A percentile compares a stretch with the other conserved stretches of the same genome.
phyloP scores from a whole-genome alignment of 176 grass and related monocot species.

The Lolium perenne region DNA sequence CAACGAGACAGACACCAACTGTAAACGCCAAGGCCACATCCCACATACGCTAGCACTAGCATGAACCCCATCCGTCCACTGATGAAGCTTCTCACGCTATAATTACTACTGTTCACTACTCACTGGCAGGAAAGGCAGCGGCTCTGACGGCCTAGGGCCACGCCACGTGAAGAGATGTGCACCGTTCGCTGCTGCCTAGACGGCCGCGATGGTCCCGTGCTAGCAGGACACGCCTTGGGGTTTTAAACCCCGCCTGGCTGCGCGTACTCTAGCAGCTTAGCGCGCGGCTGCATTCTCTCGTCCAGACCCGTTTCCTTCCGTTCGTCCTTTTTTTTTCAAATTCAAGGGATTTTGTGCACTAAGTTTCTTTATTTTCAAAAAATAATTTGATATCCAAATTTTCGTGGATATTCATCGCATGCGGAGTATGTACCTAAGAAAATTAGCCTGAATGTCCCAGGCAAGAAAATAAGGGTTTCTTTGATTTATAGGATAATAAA shows the following conservation, averaged over 20 bases:
- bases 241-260: slow-evolving; percentile 36
- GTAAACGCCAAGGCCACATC: slow-evolving; percentile 30
- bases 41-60: background rate
- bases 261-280: background rate
- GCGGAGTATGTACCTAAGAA: too few relatives aligned
- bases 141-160: background rate
- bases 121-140: slow-evolving; percentile 15
- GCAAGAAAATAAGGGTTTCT: too few relatives aligned
- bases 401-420: too few relatives aligned
- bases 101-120: background rate
- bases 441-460: too few relatives aligned
- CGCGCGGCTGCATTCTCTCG: background rate
- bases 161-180: slow-evolving; percentile 32
- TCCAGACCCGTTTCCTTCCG: background rate
- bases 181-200: slow-evolving; percentile 51
- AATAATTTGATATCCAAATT: too few relatives aligned
- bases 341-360: background rate
- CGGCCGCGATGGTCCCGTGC: slow-evolving; percentile 50
- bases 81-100: slow-evolving; percentile 54
- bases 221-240: background rate
- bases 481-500: too few relatives aligned
- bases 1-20: slow-evolving; percentile 31
- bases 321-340: background rate
- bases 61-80: background rate
- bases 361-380: too few relatives aligned